phyloP scores from a whole-genome alignment of 768 basidiomycete species.

The Tricholoma saponaceum region DNA sequence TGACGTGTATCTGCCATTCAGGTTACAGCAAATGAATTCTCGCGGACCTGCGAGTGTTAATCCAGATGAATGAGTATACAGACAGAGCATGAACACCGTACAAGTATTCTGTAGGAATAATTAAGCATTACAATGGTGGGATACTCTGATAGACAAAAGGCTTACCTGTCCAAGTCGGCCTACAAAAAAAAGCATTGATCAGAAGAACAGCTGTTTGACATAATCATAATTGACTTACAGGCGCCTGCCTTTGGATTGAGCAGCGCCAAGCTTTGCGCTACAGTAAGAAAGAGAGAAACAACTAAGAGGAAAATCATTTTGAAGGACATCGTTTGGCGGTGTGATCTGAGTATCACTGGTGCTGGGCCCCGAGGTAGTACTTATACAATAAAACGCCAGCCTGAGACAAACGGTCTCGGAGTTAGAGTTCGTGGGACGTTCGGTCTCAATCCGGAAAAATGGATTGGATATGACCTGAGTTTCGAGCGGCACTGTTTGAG shows the following conservation, averaged over 20 bases:
- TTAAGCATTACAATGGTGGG: not conserved
- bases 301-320: not conserved
- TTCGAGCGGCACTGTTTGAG: too few species aligned
- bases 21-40: not conserved
- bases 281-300: not conserved
- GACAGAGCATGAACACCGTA: not conserved
- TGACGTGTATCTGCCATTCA: not conserved
- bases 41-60: not conserved
- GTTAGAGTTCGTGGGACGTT: too few species aligned
- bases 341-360: not conserved
- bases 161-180: not conserved
- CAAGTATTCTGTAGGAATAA: not conserved
- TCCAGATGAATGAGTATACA: not conserved
- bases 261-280: not conserved
- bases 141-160: not conserved
- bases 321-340: not conserved
- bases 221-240: not conserved
- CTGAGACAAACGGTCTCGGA: too few species aligned
- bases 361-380: not conserved
- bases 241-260: not conserved
- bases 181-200: not conserved
- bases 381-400: too few species aligned
- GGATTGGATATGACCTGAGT: too few species aligned
- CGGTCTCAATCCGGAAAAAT: too few species aligned
- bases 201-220: not conserved